Evolutionary conservation across 2,329 filamentous ascomycete species (phyloP).

Genomic region (Alternaria postmessia): DNA sequence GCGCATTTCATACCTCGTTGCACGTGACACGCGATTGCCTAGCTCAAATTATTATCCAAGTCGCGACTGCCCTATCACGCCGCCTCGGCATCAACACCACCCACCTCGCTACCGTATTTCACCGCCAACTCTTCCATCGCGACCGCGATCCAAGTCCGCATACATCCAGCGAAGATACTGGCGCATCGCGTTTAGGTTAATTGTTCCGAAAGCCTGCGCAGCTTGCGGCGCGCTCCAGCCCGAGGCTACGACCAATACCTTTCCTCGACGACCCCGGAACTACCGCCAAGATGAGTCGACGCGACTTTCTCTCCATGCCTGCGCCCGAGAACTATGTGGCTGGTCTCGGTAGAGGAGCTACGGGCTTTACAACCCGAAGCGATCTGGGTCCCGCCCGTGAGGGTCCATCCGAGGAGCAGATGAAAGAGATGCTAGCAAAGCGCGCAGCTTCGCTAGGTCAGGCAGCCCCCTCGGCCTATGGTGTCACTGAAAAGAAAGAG

Average conservation of each 20-base stretch:
- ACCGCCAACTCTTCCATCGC: background rate
- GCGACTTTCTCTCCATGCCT: constrained; percentile 89
- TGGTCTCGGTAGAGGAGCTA: constrained; percentile 95
- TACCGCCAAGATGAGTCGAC: constrained; percentile 64
- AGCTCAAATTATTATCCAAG: constrained; percentile 21
- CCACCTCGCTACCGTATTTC: background rate
- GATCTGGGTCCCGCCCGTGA: constrained; percentile 95
- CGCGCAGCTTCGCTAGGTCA: constrained; percentile 82
- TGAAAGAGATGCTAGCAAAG: constrained; percentile 96
- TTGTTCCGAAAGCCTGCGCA: background rate
- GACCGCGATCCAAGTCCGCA: background rate
- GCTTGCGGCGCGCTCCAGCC: background rate
- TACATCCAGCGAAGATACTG: background rate
- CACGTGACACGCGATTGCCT: constrained; percentile 32
- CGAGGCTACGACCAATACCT: background rate
- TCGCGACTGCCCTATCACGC: constrained; percentile 13
- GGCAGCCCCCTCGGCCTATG: constrained; percentile 76
- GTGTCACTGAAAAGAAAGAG: constrained; percentile 72
- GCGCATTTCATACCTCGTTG: constrained; percentile 7
- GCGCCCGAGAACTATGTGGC: constrained; percentile 75
- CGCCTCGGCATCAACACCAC: background rate
- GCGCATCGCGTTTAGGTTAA: background rate
- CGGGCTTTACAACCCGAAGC: constrained; percentile 95
- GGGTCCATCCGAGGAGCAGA: constrained; percentile 96
- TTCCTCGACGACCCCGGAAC: background rate